Conservation (phyloP, 345 rosid species). For the Eucalyptus tenuipes region DNA sequence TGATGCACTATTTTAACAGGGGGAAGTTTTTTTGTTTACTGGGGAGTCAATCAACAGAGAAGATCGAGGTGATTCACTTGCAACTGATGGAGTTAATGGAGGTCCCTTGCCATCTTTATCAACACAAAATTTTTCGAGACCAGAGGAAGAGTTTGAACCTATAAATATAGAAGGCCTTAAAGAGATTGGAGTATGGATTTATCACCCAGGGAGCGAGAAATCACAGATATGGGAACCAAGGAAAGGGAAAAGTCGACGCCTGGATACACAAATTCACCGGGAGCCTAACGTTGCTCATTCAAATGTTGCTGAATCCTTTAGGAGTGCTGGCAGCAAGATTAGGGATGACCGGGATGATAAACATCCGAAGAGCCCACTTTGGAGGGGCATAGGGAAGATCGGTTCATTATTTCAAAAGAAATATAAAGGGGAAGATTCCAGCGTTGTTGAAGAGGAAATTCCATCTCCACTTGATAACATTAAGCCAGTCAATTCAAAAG, state of each 20-base stretch:
- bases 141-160: conserved; percentile 59
- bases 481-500: conserved; percentile 31
- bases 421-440: conserved; percentile 23
- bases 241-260: conserved; percentile 51
- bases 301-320: neutral
- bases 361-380: conserved; percentile 11
- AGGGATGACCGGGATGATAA: conserved; percentile 37
- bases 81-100: conserved; percentile 1
- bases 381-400: conserved; percentile 41
- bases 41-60: conserved; percentile 16
- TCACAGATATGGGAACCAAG: conserved; percentile 78
- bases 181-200: conserved; percentile 78
- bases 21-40: conserved; percentile 3
- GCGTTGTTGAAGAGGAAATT: conserved; percentile 21
- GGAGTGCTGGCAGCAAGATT: conserved; percentile 19
- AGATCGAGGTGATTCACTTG: neutral
- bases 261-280: conserved; percentile 23
- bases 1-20: conserved; percentile 12
- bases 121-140: conserved; percentile 27
- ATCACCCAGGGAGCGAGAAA: conserved; percentile 76
- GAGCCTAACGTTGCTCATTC: conserved; percentile 6
- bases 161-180: conserved; percentile 61
- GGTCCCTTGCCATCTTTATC: conserved; percentile 31
- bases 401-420: conserved; percentile 33
- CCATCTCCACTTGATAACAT: conserved; percentile 39